A percentile compares a stretch with the other conserved stretches of the same genome.
Conservation (phyloP, 148 eudicot genomes). For the Suaeda aralocaspica region DNA sequence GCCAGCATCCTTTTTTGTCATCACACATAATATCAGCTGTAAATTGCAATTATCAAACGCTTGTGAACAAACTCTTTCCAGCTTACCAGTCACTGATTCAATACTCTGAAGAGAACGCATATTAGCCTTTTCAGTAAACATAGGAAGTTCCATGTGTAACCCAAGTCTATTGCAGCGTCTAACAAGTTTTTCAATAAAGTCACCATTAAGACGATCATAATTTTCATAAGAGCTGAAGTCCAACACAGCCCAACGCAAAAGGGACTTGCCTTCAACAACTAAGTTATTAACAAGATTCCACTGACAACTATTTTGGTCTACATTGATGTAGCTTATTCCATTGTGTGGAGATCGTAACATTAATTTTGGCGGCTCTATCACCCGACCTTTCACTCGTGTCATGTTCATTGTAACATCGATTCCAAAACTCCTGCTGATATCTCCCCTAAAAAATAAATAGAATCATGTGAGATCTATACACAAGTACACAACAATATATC, state of each 20-base stretch:
- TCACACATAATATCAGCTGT: conserved; percentile 61
- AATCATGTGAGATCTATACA: conserved; percentile 3
- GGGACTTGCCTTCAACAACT: conserved; percentile 45
- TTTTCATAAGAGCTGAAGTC: conserved; percentile 37
- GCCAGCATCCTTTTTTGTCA: conserved; percentile 39
- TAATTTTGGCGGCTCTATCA: conserved; percentile 52
- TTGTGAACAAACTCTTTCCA: conserved; percentile 25
- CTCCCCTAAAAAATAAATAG: conserved; percentile 33
- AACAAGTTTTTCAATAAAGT: conserved; percentile 33
- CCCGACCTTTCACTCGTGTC: conserved; percentile 49
- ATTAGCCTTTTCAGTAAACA: background rate
- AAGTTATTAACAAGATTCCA: conserved; percentile 53
- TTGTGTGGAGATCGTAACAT: conserved; percentile 37
- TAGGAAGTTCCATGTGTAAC: conserved; percentile 35
- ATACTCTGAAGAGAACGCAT: conserved; percentile 32
- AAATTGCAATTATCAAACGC: conserved; percentile 20
- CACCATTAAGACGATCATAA: conserved; percentile 2
- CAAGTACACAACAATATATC: too few species aligned
- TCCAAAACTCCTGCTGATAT: conserved; percentile 36
- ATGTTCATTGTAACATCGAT: conserved; percentile 41
- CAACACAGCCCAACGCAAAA: conserved; percentile 57
- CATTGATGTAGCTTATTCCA: conserved; percentile 9
- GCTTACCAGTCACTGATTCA: conserved; percentile 22
- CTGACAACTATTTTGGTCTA: conserved; percentile 43
- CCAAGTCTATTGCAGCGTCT: conserved; percentile 42